Conservation (phyloP, 371 early-diverging fungal genomes). For the Rhizopus stolonifer region DNA sequence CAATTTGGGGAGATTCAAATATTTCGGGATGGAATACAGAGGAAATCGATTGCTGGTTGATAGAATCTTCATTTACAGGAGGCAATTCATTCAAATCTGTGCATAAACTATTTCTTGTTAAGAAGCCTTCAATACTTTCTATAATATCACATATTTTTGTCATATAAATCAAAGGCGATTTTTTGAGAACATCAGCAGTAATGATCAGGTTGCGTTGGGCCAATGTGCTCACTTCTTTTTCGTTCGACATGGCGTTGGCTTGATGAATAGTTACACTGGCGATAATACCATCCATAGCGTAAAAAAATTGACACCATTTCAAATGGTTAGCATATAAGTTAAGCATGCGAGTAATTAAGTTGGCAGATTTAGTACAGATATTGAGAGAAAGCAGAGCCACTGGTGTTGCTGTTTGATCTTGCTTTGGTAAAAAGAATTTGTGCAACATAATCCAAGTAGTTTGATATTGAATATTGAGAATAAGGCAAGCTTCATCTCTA, state of each 20-base stretch:
- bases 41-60: slow-evolving; percentile 45
- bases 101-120: slow-evolving; percentile 20
- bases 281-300: slow-evolving; percentile 46
- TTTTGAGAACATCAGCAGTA: slow-evolving; percentile 37
- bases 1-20: slow-evolving; percentile 28
- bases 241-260: slow-evolving; percentile 42
- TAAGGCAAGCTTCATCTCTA: slow-evolving; percentile 37
- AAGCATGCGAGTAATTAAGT: slow-evolving; percentile 48
- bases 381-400: slow-evolving; percentile 34
- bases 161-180: slow-evolving; percentile 53
- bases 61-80: slow-evolving; percentile 34
- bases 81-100: slow-evolving; percentile 36
- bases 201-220: slow-evolving; percentile 46
- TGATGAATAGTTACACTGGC: slow-evolving; percentile 51
- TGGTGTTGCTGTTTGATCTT: slow-evolving; percentile 32
- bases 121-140: slow-evolving; percentile 37
- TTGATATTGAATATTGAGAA: slow-evolving; percentile 43
- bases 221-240: slow-evolving; percentile 35
- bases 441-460: slow-evolving; percentile 55
- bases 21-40: slow-evolving; percentile 26
- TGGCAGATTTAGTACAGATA: slow-evolving; percentile 37
- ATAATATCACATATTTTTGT: slow-evolving; percentile 48
- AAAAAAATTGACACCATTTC: slow-evolving; percentile 51
- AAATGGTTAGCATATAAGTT: slow-evolving; percentile 35
- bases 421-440: slow-evolving; percentile 48